Evolutionary conservation across 2,329 filamentous ascomycete species (phyloP), one percentile per base, ranked within the genome.

Genomic region (Camptophora hylomeconis): DNA sequence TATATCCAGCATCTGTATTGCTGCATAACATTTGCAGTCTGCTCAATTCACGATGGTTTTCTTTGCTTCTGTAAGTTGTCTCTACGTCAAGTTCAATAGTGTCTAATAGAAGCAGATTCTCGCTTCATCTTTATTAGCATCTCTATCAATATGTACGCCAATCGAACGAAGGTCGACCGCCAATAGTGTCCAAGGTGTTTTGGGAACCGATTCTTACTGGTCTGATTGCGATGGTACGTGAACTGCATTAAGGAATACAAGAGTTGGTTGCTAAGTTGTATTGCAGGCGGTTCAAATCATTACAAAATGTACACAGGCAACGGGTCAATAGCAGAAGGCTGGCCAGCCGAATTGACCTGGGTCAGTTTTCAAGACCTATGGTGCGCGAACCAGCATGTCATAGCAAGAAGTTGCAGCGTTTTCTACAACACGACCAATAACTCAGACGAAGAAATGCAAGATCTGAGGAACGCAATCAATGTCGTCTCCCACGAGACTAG

Each of bases 391-490:
- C 40, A 44, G 24, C 30, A 42, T 11, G 46, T 45, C 26, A 55
- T 61, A 36, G 39, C 42, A 13, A 33, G 33, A 13, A 54, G 54
- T 10, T 62, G 57, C 46, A 36, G 41, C 9, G 41, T 49, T 23
- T 47, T 49, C 31, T 44, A 43, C 32, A 28, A 34, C 3, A 47
- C 46, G 7, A 34, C 47, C n/a, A 50, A 60, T 44, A 51, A 60
- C 40, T 48, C 46, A 13, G 44, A 47, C 21, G 33, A 43, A 5
- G 59, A 62, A 39, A 54, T 48, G 10, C 38, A 45, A 14, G 44
- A 51, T 26, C 49, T 63, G 35, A 50, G 54, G 30, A 30, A 44
- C 10, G 53, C 52, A 19, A 56, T 63, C 37, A 32, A 48, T 13
- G 26, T 39, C 24, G 37, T 54, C 15, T 46, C 52, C 22, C 32